Conservation (phyloP, 257 asterid genomes). For the Nicotiana undulata region DNA sequence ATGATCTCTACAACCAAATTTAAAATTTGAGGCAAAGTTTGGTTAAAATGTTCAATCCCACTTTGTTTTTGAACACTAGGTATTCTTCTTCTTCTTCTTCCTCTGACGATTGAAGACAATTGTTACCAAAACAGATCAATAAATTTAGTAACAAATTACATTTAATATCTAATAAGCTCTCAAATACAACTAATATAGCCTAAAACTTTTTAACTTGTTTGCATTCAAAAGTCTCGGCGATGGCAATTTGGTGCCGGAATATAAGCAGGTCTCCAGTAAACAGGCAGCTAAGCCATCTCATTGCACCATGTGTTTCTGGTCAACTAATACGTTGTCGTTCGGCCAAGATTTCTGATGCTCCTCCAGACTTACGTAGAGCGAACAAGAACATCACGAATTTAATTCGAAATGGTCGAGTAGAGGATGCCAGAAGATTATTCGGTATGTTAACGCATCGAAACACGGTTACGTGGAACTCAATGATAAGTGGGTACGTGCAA, state of each 20-base stretch:
- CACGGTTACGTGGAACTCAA: conserved; percentile 76
- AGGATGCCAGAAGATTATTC: conserved; percentile 57
- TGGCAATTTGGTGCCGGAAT: neutral
- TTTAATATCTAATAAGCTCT: too few relatives aligned
- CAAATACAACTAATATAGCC: too few relatives aligned
- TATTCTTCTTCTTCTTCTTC: neutral
- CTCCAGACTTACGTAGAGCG: conserved; percentile 18
- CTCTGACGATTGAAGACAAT: neutral
- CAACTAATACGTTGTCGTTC: neutral
- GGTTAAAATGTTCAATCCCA: neutral
- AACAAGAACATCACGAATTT: conserved; percentile 47
- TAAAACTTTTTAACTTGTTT: too few relatives aligned
- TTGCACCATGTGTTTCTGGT: neutral
- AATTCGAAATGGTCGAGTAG: conserved; percentile 39
- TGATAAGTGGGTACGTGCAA: conserved; percentile 57
- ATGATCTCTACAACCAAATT: neutral
- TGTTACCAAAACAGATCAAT: neutral
- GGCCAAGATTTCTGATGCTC: neutral
- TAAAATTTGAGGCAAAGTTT: neutral
- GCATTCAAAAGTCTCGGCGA: neutral
- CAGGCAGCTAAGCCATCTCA: neutral
- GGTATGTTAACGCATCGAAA: conserved; percentile 35
- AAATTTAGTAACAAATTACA: neutral
- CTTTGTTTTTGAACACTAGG: neutral
- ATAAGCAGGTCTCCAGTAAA: neutral